Evolutionary conservation across 176 grass and related monocot species (phyloP).

Genomic region (Cenchrus purpureus): DNA sequence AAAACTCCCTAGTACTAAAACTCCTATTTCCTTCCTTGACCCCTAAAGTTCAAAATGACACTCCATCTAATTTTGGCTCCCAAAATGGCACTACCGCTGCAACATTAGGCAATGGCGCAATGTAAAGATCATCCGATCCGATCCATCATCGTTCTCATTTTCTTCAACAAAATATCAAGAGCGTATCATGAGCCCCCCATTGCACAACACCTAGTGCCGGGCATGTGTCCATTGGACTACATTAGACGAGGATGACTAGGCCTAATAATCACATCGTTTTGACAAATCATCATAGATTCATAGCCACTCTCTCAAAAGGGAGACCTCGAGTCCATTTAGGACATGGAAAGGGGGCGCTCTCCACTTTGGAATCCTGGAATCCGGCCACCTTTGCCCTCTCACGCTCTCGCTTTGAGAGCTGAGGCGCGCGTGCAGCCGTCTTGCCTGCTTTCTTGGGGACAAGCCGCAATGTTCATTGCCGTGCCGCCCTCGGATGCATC

Average conservation of each 20-base stretch:
- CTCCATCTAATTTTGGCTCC: too few relatives aligned
- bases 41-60: too few relatives aligned
- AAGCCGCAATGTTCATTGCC: constrained; percentile 22
- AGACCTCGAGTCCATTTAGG: constrained; percentile 9
- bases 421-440: constrained; percentile 19
- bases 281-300: not conserved
- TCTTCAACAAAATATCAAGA: not conserved
- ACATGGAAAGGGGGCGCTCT: not conserved
- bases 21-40: too few relatives aligned
- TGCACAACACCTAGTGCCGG: not conserved
- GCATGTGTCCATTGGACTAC: not conserved
- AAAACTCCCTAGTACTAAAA: too few relatives aligned
- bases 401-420: not conserved
- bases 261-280: constrained; percentile 8
- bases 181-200: not conserved
- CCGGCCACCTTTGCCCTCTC: not conserved
- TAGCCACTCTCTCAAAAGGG: not conserved
- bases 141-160: not conserved
- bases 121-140: too few relatives aligned
- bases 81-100: too few relatives aligned
- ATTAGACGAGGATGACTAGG: not conserved
- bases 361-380: constrained; percentile 12
- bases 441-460: constrained; percentile 7
- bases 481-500: constrained; percentile 16
- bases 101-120: too few relatives aligned